Evolutionary conservation across 768 basidiomycete species (phyloP), one percentile per base, ranked within the genome.

Genomic region (Boletales sp.): DNA sequence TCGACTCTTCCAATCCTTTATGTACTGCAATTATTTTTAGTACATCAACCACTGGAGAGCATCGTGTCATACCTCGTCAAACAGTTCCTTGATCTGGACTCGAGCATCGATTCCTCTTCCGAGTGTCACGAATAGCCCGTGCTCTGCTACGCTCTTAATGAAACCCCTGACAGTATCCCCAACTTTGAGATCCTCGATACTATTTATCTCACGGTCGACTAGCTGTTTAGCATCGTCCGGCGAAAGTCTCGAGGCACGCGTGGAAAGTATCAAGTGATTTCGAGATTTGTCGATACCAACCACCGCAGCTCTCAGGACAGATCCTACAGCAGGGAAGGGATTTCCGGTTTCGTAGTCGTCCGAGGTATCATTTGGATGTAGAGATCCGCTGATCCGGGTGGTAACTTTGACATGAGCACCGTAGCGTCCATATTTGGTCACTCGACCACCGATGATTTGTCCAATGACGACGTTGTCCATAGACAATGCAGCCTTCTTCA

Each of bases 1-100:
- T 18, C 77, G 80, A 24, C 77, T 73, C 70, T 94, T 87, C 95
- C 95, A 99, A 36, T 97, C 94, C 69, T 97, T 97, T 60, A 97
- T 81, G 68, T 81, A 98, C 91, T 97, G 58, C 37, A 19, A 53
- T 40, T 35, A 8, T 39, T 38, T 53, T 59, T 31, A 66, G 56
- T 14, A 47, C 35, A 27, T 42, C 3, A 13, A 17, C 11, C 10
- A 4, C 17, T 11, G 10, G 1, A 15, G 48, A 45, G 24, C 24
- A 48, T 50, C 27, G 45, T 15, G 18, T 18, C 52, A 55, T 58
- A 81, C 82, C 59, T 94, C 92, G 61, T 97, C 90, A 63, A 95
- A 97, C 5, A 95, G 78, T 69, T 97, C 91, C 62, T 79, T 84
- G 63, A 97, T 97, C 70, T 95, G 92, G 24, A 99, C 85, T 15